Evolutionary conservation across 1,284 basidiomycete genomes (phyloP).

Genomic region (Kwoniella shivajii): DNA sequence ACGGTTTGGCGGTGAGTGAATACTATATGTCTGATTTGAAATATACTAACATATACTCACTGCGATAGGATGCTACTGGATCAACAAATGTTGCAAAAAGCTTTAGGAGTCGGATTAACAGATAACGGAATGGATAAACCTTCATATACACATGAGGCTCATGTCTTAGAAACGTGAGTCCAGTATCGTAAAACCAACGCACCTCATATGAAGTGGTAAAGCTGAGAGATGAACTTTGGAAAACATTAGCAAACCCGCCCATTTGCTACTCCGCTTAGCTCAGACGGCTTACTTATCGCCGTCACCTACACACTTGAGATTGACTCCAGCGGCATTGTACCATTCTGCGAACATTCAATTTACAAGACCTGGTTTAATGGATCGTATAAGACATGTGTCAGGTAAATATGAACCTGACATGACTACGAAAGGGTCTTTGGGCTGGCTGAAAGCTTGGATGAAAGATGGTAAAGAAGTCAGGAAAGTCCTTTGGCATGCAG

Average conservation of each 20-base stretch:
- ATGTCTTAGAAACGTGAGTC: constrained; percentile 16
- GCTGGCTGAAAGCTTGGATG: constrained; percentile 35
- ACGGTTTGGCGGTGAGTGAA: constrained; percentile 34
- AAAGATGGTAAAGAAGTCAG: constrained; percentile 26
- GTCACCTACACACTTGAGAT: constrained; percentile 25
- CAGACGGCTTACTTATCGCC: constrained; percentile 25
- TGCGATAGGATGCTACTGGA: constrained; percentile 19
- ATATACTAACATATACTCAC: background rate
- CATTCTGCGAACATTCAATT: constrained; percentile 38
- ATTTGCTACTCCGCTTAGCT: constrained; percentile 27
- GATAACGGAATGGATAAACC: constrained; percentile 19
- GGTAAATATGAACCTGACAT: constrained; percentile 39
- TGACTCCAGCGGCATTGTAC: constrained; percentile 32
- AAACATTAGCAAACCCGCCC: constrained; percentile 27
- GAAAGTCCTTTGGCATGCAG: constrained; percentile 35
- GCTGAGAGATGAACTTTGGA: background rate
- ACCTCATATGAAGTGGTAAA: too few relatives aligned
- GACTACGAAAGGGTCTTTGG: constrained; percentile 22
- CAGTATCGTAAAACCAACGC: background rate
- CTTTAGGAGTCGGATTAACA: constrained; percentile 17
- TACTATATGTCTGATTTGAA: background rate
- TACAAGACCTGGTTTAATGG: constrained; percentile 34
- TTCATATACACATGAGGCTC: constrained; percentile 3
- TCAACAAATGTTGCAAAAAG: constrained; percentile 17
- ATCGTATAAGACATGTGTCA: constrained; percentile 33